Percentiles rank a stretch among this genome's conserved stretches.
phyloP scores from a whole-genome alignment of 1,139 yeast genomes.

The Zygosaccharomyces sapae region DNA sequence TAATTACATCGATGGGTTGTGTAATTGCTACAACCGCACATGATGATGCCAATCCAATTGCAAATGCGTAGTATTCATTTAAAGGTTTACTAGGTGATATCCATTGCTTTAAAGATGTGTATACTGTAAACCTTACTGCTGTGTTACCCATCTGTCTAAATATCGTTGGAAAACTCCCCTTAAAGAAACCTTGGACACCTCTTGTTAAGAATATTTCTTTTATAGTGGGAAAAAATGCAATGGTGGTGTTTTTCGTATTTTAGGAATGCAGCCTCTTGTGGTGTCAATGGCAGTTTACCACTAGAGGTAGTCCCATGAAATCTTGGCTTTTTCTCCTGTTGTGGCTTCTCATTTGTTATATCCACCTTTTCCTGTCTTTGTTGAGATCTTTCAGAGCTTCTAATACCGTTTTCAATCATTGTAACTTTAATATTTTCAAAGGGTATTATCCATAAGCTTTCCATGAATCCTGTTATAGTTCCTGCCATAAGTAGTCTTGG shows the following conservation, averaged over 20 bases:
- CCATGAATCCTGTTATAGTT: conserved; percentile 75
- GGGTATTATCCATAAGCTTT: conserved; percentile 80
- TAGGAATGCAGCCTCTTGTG: conserved; percentile 19
- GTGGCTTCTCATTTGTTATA: conserved; percentile 9
- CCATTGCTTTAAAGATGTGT: conserved; percentile 69
- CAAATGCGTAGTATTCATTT: conserved; percentile 47
- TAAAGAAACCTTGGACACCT: conserved; percentile 73
- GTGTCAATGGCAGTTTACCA: conserved; percentile 7
- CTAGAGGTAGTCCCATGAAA: conserved; percentile 25
- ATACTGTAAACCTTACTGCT: conserved; percentile 78
- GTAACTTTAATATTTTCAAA: conserved; percentile 84
- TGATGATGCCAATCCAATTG: conserved; percentile 54
- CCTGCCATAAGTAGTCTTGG: conserved; percentile 81
- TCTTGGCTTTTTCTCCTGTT: conserved; percentile 16
- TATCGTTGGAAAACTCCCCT: conserved; percentile 77
- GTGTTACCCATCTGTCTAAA: conserved; percentile 75
- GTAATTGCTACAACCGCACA: conserved; percentile 70
- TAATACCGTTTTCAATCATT: conserved; percentile 66
- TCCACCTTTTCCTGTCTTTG: conserved; percentile 11
- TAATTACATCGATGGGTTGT: conserved; percentile 88
- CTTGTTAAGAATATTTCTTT: conserved; percentile 68
- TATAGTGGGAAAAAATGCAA: conserved; percentile 49
- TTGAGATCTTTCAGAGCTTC: conserved; percentile 17
- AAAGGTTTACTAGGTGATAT: conserved; percentile 50
- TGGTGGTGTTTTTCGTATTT: conserved; percentile 48